phyloP scores from a whole-genome alignment of 352 stramenopile genomes.

The Blastocystis sp. region DNA sequence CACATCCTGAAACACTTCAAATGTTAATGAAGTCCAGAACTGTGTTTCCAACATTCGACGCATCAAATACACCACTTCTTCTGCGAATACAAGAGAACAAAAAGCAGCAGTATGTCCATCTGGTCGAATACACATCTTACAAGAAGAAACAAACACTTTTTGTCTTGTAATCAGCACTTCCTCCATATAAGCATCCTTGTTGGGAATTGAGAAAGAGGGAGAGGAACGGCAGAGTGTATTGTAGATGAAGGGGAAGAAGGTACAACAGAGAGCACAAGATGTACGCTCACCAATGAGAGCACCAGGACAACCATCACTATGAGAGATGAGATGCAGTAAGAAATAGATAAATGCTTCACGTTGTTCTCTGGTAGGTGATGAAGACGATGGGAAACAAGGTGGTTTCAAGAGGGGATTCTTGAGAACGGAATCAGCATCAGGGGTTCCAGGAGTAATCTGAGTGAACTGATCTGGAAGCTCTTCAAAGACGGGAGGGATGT shows the following conservation, averaged over 20 bases:
- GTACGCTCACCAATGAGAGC: conserved; percentile 31
- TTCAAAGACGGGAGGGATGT: conserved; percentile 19
- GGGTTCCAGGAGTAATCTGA: not conserved
- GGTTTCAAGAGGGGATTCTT: conserved; percentile 37
- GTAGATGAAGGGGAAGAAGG: conserved; percentile 66
- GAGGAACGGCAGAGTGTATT: conserved; percentile 31
- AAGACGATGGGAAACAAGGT: not conserved
- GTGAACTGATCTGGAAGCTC: not conserved
- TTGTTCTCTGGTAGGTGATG: not conserved
- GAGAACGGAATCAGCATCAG: conserved; percentile 9
- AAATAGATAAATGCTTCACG: conserved; percentile 45
- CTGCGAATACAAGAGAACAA: conserved; percentile 39
- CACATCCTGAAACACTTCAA: conserved; percentile 15
- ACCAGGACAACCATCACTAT: conserved; percentile 32
- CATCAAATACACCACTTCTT: conserved; percentile 61
- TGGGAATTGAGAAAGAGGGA: not conserved
- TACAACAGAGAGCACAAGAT: conserved; percentile 57
- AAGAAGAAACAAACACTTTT: conserved; percentile 15
- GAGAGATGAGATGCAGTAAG: conserved; percentile 40
- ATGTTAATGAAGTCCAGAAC: not conserved
- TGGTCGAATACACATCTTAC: conserved; percentile 37
- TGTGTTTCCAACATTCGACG: not conserved
- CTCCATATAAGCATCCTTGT: conserved; percentile 22
- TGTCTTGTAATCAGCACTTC: conserved; percentile 14
- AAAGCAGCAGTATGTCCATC: conserved; percentile 51